These are phyloP conservation scores for Zygosaccharomyces pseudorouxii DNA, from an alignment of 805 yeast species.

Conservation along the genomic window DNA sequence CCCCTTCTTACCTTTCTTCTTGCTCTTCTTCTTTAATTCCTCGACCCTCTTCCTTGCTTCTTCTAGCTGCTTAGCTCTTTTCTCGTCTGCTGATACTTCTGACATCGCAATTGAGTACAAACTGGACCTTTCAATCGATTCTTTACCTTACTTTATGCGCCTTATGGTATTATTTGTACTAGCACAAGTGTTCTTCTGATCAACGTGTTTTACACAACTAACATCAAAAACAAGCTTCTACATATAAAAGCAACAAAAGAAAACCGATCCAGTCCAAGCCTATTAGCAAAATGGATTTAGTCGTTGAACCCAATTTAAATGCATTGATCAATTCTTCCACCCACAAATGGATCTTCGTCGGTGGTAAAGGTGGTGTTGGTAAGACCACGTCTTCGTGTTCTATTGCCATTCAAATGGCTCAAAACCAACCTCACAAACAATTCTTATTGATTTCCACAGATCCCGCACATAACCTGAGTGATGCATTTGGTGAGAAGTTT, in stretches of 20 bases:
- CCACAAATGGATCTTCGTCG: constrained; percentile 95
- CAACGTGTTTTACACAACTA: not conserved
- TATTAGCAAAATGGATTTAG: constrained; percentile 44
- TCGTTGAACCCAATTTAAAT: constrained; percentile 66
- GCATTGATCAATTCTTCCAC: constrained; percentile 62
- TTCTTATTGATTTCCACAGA: constrained; percentile 92
- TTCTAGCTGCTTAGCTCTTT: constrained; percentile 59
- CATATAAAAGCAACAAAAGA: not conserved
- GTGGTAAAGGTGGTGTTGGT: constrained; percentile 99
- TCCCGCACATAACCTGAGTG: constrained; percentile 97
- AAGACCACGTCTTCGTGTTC: constrained; percentile 97
- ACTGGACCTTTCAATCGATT: not conserved
- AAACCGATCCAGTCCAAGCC: not conserved
- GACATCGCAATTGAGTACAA: constrained; percentile 16
- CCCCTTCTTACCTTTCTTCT: constrained; percentile 39
- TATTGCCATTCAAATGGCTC: constrained; percentile 88
- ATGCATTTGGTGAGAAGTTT: constrained; percentile 97
- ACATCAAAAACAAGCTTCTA: not conserved
- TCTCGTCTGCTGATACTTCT: constrained; percentile 35
- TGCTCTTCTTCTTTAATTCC: constrained; percentile 58
- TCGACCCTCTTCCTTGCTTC: constrained; percentile 71
- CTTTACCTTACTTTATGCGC: not conserved
- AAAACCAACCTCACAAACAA: constrained; percentile 70
- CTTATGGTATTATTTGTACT: not conserved
- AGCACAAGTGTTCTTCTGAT: not conserved